Evolutionary conservation across 176 grass and related monocot genomes (phyloP).

Genomic region (Panicum miliaceum): DNA sequence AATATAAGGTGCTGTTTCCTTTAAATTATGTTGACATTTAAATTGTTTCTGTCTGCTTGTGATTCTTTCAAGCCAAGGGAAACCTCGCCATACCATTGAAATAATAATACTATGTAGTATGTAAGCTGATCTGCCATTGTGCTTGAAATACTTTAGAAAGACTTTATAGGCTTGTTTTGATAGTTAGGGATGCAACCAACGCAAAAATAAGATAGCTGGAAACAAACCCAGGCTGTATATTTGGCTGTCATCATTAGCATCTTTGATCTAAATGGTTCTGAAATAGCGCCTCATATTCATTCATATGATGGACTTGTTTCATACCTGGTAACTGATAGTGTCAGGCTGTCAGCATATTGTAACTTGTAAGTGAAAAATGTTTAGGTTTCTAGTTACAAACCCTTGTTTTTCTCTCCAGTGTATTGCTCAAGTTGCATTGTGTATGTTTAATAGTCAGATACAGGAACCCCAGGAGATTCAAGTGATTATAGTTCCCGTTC

Average conservation of each 20-base stretch:
- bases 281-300: not conserved
- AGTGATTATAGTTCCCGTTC: not conserved
- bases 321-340: not conserved
- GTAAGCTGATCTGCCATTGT: not conserved
- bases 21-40: constrained; percentile 30
- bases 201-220: constrained; percentile 15
- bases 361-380: not conserved
- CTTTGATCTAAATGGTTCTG: not conserved
- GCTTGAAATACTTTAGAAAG: constrained; percentile 11
- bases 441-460: constrained; percentile 18
- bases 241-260: constrained; percentile 1
- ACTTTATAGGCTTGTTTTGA: not conserved
- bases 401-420: not conserved
- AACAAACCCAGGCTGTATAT: not conserved
- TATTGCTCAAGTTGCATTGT: not conserved
- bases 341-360: not conserved
- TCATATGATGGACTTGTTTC: not conserved
- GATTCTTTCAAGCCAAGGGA: not conserved
- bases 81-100: constrained; percentile 19
- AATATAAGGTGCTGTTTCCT: constrained; percentile 75
- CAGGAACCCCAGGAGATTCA: not conserved
- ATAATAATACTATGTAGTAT: not conserved
- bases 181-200: not conserved
- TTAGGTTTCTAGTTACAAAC: constrained; percentile 3
- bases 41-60: constrained; percentile 14